Evolutionary conservation across 1,284 basidiomycete species (phyloP).

Genomic region (Salmacisia buchloeana): DNA sequence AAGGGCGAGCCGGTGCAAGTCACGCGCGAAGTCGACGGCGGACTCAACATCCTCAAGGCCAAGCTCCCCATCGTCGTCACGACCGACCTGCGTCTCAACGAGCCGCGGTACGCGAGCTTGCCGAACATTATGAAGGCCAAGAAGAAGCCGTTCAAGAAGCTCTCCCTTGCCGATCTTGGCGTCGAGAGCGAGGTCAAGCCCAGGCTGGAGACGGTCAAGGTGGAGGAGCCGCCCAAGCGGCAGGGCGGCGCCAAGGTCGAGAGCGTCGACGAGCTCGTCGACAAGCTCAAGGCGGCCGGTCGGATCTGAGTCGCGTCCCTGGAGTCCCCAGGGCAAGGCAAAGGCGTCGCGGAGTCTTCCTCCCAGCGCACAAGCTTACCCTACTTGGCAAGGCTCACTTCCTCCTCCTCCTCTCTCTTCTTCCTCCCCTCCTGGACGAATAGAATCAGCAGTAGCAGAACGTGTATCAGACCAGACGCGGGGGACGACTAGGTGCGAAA

Average conservation of each 20-base stretch:
- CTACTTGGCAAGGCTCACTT: no score
- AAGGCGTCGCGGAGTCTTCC: no score
- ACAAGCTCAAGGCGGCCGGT: constrained; percentile 84
- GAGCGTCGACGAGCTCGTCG: constrained; percentile 81
- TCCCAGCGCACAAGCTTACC: no score
- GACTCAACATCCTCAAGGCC: constrained; percentile 75
- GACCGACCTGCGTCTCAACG: constrained; percentile 69
- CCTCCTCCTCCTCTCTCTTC: no score
- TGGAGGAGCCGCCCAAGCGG: constrained; percentile 84
- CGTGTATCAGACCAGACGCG: no score
- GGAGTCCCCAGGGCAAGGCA: no score
- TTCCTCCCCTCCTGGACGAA: no score
- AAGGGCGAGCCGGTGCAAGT: constrained; percentile 67
- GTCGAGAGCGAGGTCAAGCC: constrained; percentile 67
- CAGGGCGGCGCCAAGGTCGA: constrained; percentile 86
- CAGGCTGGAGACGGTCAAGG: constrained; percentile 77
- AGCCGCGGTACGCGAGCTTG: constrained; percentile 49
- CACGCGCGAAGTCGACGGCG: constrained; percentile 90
- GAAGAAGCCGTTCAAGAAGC: constrained; percentile 91
- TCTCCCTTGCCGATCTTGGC: constrained; percentile 74
- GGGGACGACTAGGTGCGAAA: no score
- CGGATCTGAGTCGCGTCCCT: constrained; percentile 60
- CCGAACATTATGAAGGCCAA: constrained; percentile 65
- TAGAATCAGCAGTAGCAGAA: no score
- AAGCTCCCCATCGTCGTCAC: constrained; percentile 81